Conservation (phyloP, 768 basidiomycete species). For the Suillus subaureus region DNA sequence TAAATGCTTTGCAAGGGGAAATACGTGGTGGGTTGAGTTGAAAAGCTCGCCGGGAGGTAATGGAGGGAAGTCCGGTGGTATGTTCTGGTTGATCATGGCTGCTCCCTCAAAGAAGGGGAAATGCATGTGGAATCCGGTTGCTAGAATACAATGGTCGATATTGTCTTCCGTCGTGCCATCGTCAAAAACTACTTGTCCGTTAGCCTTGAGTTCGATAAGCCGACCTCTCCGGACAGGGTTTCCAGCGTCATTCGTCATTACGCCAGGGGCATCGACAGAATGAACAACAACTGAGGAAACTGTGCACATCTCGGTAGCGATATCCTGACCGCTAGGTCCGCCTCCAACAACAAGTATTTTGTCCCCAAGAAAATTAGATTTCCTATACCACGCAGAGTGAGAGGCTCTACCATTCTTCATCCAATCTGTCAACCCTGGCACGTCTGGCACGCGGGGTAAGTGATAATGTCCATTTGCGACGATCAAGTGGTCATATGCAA, state of each 20-base stretch:
- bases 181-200: slow-evolving; percentile 56
- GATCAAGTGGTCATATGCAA: slow-evolving; percentile 65
- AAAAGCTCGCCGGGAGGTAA: slow-evolving; percentile 48
- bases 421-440: slow-evolving; percentile 66
- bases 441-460: slow-evolving; percentile 60
- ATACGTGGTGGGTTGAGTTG: slow-evolving; percentile 70
- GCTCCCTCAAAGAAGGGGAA: slow-evolving; percentile 59
- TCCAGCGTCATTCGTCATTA: slow-evolving; percentile 38
- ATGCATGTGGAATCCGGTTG: slow-evolving; percentile 70
- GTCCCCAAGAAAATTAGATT: slow-evolving; percentile 41
- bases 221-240: slow-evolving; percentile 44
- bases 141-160: slow-evolving; percentile 68
- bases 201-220: slow-evolving; percentile 41
- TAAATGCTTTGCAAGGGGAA: slow-evolving; percentile 70
- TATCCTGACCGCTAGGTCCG: slow-evolving; percentile 72
- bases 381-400: slow-evolving; percentile 73
- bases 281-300: slow-evolving; percentile 53
- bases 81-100: slow-evolving; percentile 33
- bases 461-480: slow-evolving; percentile 79
- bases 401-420: slow-evolving; percentile 47
- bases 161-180: slow-evolving; percentile 56
- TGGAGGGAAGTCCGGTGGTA: slow-evolving; percentile 50
- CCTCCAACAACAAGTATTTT: slow-evolving; percentile 49
- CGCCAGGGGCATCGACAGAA: slow-evolving; percentile 39
- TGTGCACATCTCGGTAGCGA: slow-evolving; percentile 57